Evolutionary conservation across 805 yeast genomes (phyloP).

Genomic region (Ogataea ramenticola): DNA sequence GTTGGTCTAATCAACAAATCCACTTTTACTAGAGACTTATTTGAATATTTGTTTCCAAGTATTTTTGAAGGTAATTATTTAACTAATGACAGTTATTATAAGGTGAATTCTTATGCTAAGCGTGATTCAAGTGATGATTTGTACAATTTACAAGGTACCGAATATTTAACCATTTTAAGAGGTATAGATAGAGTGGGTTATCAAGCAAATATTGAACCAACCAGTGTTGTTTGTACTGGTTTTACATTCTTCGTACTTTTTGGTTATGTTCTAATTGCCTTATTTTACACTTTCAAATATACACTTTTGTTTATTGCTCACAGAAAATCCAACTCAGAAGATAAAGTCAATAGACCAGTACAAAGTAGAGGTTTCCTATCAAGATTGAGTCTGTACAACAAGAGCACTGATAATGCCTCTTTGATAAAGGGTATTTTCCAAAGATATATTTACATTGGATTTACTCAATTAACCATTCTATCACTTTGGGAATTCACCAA

Average conservation of each 20-base stretch:
- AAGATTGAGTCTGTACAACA: not conserved
- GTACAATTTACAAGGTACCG: constrained; percentile 43
- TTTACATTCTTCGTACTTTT: constrained; percentile 77
- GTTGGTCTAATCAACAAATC: constrained; percentile 4
- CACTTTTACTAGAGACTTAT: constrained; percentile 7
- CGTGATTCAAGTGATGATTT: constrained; percentile 11
- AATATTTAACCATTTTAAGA: constrained; percentile 61
- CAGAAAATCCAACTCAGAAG: constrained; percentile 28
- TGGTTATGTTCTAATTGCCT: constrained; percentile 62
- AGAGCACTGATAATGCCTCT: constrained; percentile 28
- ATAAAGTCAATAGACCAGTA: not conserved
- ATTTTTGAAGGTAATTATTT: not conserved
- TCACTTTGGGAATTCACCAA: constrained; percentile 84
- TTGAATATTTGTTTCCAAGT: constrained; percentile 13
- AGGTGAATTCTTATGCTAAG: constrained; percentile 5
- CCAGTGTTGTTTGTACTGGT: constrained; percentile 79
- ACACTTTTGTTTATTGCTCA: constrained; percentile 19
- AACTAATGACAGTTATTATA: not conserved
- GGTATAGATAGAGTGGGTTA: constrained; percentile 85
- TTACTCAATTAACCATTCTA: constrained; percentile 70
- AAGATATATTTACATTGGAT: constrained; percentile 77
- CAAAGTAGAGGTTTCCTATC: not conserved
- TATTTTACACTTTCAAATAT: constrained; percentile 49
- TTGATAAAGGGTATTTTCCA: constrained; percentile 72
- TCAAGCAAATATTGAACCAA: constrained; percentile 69